Evolutionary conservation across 1,284 basidiomycete species (phyloP), one percentile per base, ranked within the genome.

Genomic region (Fistulinella staudtii): DNA sequence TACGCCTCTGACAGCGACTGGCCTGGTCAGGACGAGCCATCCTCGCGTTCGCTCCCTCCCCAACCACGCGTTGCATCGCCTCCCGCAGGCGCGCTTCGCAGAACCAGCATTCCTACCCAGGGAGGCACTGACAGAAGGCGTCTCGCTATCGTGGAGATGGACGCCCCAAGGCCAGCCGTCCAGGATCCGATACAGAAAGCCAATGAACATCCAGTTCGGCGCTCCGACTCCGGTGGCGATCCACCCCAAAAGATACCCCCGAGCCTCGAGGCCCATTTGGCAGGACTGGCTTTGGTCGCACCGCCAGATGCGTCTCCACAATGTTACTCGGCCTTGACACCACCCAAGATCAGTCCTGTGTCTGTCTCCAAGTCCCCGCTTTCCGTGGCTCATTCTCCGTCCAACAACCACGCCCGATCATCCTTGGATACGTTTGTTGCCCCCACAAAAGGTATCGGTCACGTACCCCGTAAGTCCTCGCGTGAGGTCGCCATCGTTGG

Each of bases 261-360:
- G 38, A 67, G 67, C n/a, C 54, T 70, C 42, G 69, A 73, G 39
- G 61, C 71, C 41, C 69, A 69, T 52, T 66, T 80, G 18, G 64
- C 69, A 18, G 76, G 75, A 30, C 69, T 85, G 28, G 79, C 83
- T 43, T 69, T 85, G 50, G 77, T 84, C 46, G 79, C 80, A 44
- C 84, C 80, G 43, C 79, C 80, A 41, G 84, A 85, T 63, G 76
- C 76, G 53, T 72, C 75, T n/a, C 70, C 73, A n/a, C 68, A 62
- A 47, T 61, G 70, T 8, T 77, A 79, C 55, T 68, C 73, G 25
- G 69, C 74, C 48, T 63, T 77, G 40, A 70, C 74, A 8, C 73
- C 79, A 49, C 76, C 75, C n/a, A 61, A 70, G n/a, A 67, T 72
- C 29, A 70, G 72, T 17, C 74, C 78, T 46, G 50, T 64, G 43